Conservation (phyloP, 768 basidiomycete species). For the Paxillus ammoniavirescens region DNA sequence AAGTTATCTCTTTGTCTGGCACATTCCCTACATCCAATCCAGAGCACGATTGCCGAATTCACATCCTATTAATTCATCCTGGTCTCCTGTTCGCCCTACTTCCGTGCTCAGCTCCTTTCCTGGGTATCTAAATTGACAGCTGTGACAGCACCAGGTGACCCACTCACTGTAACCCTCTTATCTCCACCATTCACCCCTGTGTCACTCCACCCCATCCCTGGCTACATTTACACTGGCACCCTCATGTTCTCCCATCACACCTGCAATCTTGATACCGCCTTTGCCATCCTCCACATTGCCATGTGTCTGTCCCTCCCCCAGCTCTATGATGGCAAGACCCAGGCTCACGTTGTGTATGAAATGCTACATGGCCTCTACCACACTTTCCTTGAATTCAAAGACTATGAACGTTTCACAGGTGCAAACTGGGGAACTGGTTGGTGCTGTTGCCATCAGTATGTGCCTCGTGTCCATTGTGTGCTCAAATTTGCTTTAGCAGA, state of each 20-base stretch:
- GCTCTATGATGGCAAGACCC: constrained; percentile 69
- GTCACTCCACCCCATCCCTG: constrained; percentile 89
- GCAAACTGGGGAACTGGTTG: constrained; percentile 83
- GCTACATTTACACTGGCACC: constrained; percentile 96
- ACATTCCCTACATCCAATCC: constrained; percentile 62
- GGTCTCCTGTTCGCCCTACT: constrained; percentile 86
- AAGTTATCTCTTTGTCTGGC: constrained; percentile 63
- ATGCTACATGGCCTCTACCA: constrained; percentile 92
- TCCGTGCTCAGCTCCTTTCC: constrained; percentile 72
- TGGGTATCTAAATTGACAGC: constrained; percentile 46
- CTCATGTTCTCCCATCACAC: constrained; percentile 88
- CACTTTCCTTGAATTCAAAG: constrained; percentile 74
- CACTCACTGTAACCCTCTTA: constrained; percentile 67
- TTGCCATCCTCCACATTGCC: no score
- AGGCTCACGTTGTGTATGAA: constrained; percentile 80
- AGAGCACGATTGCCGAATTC: constrained; percentile 79
- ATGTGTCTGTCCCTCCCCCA: constrained; percentile 73
- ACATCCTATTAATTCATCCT: constrained; percentile 95
- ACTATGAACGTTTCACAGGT: constrained; percentile 70
- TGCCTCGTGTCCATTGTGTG: constrained; percentile 74
- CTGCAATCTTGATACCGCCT: constrained; percentile 90
- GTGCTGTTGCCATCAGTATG: constrained; percentile 82
- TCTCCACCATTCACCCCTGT: constrained; percentile 95
- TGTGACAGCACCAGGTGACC: constrained; percentile 37
- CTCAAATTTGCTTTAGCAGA: constrained; percentile 76